Conservation (phyloP, 2,329 filamentous ascomycete genomes). For the Fusarium tuaranense region DNA sequence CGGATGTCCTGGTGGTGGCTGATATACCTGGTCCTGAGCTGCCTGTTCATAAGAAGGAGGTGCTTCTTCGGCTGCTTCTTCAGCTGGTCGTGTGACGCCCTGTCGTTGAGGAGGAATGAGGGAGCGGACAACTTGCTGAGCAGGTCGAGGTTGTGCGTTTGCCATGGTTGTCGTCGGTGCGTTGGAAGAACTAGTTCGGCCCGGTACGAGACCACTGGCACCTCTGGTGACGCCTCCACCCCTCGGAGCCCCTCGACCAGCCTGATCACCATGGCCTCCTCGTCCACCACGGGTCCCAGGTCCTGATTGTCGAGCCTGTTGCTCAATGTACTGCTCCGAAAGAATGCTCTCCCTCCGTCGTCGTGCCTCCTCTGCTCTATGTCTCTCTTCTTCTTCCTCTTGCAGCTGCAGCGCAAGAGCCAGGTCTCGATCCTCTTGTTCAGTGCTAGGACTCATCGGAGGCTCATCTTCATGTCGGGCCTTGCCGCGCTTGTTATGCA, state of each 20-base stretch:
- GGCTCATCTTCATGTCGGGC: constrained; percentile 40
- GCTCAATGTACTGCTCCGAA: constrained; percentile 77
- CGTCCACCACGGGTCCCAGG: constrained; percentile 40
- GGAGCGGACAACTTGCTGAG: constrained; percentile 57
- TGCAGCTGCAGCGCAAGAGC: constrained; percentile 93
- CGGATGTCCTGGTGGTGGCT: constrained; percentile 64
- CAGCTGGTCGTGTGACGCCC: constrained; percentile 50
- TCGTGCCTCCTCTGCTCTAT: constrained; percentile 73
- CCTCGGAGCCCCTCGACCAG: constrained; percentile 2
- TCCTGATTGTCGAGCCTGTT: constrained; percentile 61
- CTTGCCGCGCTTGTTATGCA: constrained; percentile 53
- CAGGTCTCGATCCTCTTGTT: constrained; percentile 87
- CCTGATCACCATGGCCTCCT: constrained; percentile 17
- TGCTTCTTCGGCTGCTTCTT: constrained; percentile 61
- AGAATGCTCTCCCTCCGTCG: constrained; percentile 74
- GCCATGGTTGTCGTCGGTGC: constrained; percentile 33
- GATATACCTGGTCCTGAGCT: constrained; percentile 62
- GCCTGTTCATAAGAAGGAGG: constrained; percentile 71
- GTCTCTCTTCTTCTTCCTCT: constrained; percentile 89
- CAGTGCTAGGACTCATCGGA: constrained; percentile 57
- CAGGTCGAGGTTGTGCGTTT: constrained; percentile 33
- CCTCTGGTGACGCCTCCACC: constrained; percentile 34
- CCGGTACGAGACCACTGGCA: constrained; percentile 36
- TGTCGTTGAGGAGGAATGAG: constrained; percentile 52
- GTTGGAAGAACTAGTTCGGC: constrained; percentile 38